Base-by-base conservation (phyloP, 805 yeast species). In the Saccharomyces cerevisiae region DNA sequence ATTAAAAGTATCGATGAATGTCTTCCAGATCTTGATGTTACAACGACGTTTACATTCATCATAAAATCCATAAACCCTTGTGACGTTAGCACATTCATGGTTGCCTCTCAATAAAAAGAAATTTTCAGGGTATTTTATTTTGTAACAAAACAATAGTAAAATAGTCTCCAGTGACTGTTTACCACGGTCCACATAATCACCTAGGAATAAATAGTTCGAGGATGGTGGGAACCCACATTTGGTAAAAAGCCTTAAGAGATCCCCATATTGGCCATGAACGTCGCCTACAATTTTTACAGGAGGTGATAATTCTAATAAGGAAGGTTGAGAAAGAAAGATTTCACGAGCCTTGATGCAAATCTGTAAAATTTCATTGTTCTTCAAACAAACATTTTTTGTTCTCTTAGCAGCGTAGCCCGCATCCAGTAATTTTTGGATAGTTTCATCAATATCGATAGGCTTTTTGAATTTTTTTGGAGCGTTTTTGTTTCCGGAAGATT, bases 151-250 rank as follows among this genome's bases (percentile, higher is more conserved):
- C 56, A 94, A 75, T 50, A 94, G 75, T 57, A 92, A 73, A 24
- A 94, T 90, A 0, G 99, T 94, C 70, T 94, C 99, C 54, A 94
- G 74, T 3, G 95, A 85, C 72, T 94, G 99, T 71, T 94, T 94
- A 55, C 99, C 99, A 61, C 99, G 80, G 73, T 94, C 99, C 49
- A 94, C 99, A 70, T 94, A 94, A 73, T 94, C 99, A 29, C 99
- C 99, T 49, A 94, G 72, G 64, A 94, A 92, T 60, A 94, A 74
- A 71, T 90, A 94, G 70, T 94, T 94, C 13, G 97, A 82, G 57
- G 86, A 80, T 1, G 98, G 98, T 4, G 99, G 99, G 72, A 92
- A 89, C 24, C 99, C 99, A 74, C 98, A 91, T 74, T 90, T 86
- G 54, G 96, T 89, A 72, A 94, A 89, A 56, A 94, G 79, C 60